Percentiles rank a stretch among this genome's conserved stretches.
Evolutionary conservation across 2,329 filamentous ascomycete genomes (phyloP).

Genomic region (Diaporthe ilicicola): DNA sequence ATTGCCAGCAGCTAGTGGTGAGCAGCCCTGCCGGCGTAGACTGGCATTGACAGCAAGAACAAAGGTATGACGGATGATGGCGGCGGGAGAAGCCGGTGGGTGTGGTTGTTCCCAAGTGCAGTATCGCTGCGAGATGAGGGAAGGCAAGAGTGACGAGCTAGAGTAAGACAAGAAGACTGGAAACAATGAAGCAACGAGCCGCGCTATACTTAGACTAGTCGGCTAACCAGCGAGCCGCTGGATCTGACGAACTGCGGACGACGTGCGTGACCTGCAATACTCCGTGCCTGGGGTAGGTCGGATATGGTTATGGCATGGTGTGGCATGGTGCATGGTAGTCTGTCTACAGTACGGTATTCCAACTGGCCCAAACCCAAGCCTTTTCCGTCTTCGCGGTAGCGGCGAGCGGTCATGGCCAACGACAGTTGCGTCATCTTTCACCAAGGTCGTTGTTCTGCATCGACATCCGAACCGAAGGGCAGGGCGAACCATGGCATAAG

Average conservation of each 20-base stretch:
- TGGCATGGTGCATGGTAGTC: not conserved
- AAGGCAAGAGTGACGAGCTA: not conserved
- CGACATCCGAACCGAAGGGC: conserved; percentile 1
- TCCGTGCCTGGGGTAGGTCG: conserved; percentile 1
- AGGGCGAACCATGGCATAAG: conserved; percentile 10
- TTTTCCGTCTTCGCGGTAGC: not conserved
- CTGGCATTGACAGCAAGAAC: conserved; percentile 12
- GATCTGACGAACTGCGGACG: conserved; percentile 1
- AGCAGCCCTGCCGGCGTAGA: conserved; percentile 4
- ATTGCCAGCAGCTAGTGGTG: not conserved
- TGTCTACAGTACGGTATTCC: not conserved
- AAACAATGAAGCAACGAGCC: not conserved
- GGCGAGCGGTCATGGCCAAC: not conserved
- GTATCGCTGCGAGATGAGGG: not conserved
- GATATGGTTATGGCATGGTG: not conserved
- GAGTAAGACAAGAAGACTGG: conserved; percentile 4
- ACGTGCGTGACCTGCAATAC: not conserved
- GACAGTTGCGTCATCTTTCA: conserved; percentile 13
- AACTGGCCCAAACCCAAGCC: not conserved
- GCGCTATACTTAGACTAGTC: conserved; percentile 1
- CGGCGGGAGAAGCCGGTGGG: not conserved
- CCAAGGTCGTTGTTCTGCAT: conserved; percentile 1
- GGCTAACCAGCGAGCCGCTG: conserved; percentile 1
- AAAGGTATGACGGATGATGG: conserved; percentile 11
- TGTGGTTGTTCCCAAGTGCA: not conserved